Evolutionary conservation across 1,139 yeast genomes (phyloP), one percentile per base, ranked within the genome.

Genomic region (Yamadazyma aaseri): DNA sequence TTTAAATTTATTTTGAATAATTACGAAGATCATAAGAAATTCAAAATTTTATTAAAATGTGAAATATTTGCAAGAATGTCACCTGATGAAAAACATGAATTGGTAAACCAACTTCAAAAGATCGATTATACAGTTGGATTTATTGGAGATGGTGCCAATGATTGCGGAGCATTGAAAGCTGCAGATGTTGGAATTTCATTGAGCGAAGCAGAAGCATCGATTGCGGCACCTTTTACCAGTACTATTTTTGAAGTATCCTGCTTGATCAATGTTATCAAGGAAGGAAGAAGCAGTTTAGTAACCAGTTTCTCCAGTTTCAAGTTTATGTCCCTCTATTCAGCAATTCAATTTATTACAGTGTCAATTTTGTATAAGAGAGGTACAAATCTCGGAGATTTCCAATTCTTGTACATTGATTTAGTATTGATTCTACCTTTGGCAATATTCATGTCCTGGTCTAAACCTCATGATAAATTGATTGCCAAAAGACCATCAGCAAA

Each of bases 71-170:
- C 98, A 1, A 72, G 99, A 46, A 92, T 92, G 99, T 90, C 97
- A 0, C 99, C 99, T 0, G 98, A 92, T 58, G 99, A 92, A 55
- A 92, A 92, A 55, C 96, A 92, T 55, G 98, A 92, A 60, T 68
- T 92, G 34, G 97, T 92, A 20, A 92, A 86, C 49, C 89, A 85
- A 53, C 63, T 92, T 16, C 96, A 89, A 56, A 73, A 69, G 23
- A 56, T 92, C 16, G 96, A 87, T 50, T 92, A 90, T 55, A 87
- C 96, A 0, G 95, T 89, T 28, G 96, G 97, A 1, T 92, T 92
- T 59, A 90, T 97, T 63, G 99, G 99, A 22, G 99, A 92, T 62
- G 99, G 94, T 46, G 94, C 94, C 2, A 84, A 92, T 59, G 99
- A 92, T 56, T 92, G 97, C 62, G 98, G 98, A 47, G 99, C 99